phyloP scores from a whole-genome alignment of 768 basidiomycete species.

The Panellus pusillus region DNA sequence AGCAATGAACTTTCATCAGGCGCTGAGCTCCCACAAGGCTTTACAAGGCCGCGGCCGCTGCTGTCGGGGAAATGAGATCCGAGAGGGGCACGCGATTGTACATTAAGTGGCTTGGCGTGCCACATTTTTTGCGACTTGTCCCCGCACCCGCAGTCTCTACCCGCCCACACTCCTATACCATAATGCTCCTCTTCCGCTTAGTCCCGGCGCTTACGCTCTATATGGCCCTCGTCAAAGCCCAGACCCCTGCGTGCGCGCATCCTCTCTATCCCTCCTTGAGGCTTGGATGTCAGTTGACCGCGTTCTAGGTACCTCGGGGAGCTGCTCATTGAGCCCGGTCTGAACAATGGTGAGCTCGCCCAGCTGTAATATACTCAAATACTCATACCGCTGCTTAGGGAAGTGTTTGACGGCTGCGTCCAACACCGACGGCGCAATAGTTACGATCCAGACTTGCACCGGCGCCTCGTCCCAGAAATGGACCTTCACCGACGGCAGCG shows the following conservation, averaged over 20 bases:
- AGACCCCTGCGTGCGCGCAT: slow-evolving; percentile 27
- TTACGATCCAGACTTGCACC: slow-evolving; percentile 48
- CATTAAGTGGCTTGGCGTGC: too few species aligned
- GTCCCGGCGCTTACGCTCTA: slow-evolving; percentile 16
- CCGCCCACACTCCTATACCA: slow-evolving; percentile 20
- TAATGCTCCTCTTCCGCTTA: slow-evolving; percentile 14
- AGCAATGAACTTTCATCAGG: too few species aligned
- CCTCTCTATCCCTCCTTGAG: not conserved
- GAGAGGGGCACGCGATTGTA: too few species aligned
- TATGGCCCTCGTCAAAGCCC: slow-evolving; percentile 21
- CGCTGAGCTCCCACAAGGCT: too few species aligned
- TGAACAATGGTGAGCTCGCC: slow-evolving; percentile 37
- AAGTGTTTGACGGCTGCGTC: slow-evolving; percentile 54
- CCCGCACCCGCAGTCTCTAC: slow-evolving; percentile 12
- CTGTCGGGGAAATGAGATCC: too few species aligned
- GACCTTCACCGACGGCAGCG: slow-evolving; percentile 42
- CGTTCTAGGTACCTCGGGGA: slow-evolving; percentile 40
- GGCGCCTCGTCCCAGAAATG: slow-evolving; percentile 47
- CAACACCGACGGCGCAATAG: slow-evolving; percentile 47
- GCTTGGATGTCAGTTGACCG: slow-evolving; percentile 1
- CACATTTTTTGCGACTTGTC: too few species aligned
- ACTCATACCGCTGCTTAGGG: slow-evolving; percentile 27
- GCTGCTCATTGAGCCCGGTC: slow-evolving; percentile 44
- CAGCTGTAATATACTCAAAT: not conserved
- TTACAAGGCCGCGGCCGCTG: too few species aligned